A percentile compares a stretch with the other conserved stretches of the same genome.
Evolutionary conservation across 73 alveolate species (phyloP).

Genomic region (Tetrahymena elliotti): DNA sequence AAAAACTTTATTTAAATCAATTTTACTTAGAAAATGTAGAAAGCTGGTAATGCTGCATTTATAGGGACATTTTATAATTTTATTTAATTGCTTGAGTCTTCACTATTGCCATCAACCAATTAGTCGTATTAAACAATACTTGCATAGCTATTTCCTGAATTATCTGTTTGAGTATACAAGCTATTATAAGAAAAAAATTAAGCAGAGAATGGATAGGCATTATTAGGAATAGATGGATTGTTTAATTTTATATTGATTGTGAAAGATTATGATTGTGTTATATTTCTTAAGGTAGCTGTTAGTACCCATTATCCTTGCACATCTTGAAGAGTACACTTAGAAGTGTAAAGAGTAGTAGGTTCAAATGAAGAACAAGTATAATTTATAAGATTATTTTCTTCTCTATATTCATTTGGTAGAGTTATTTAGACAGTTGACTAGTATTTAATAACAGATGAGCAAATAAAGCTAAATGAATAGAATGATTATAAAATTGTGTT

Average conservation of each 20-base stretch:
- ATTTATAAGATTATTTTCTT: not conserved
- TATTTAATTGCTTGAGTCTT: not conserved
- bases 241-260: not conserved
- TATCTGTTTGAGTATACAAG: not conserved
- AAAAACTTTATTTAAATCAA: not conserved
- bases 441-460: not conserved
- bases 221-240: not conserved
- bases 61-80: not conserved
- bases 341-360: not conserved
- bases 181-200: not conserved
- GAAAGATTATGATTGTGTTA: not conserved
- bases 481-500: not conserved
- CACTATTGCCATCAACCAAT: not conserved
- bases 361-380: not conserved
- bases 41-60: not conserved
- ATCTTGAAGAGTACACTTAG: not conserved
- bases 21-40: not conserved
- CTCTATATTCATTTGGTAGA: not conserved
- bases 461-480: not conserved
- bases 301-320: not conserved
- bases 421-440: not conserved
- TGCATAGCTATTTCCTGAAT: not conserved
- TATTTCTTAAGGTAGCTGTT: not conserved
- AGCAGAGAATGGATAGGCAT: not conserved
- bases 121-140: not conserved